Conservation (phyloP, 2,329 filamentous ascomycete species). For the Ophiocordyceps polyrhachis-furcata region DNA sequence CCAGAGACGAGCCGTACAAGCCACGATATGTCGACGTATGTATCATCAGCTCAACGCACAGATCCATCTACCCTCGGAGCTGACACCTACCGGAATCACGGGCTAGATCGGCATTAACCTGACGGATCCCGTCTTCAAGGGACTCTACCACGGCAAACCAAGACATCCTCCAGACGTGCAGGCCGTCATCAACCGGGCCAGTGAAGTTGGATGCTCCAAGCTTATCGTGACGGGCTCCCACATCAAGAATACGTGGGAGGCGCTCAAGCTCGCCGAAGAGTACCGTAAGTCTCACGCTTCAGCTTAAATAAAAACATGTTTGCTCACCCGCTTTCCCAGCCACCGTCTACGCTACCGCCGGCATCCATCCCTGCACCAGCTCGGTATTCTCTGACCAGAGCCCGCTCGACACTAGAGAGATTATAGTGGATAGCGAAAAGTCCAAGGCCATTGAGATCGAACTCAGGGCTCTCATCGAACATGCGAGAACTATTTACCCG, state of each 20-base stretch:
- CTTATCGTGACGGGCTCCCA: slow-evolving; percentile 90
- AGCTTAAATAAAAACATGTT: neutral
- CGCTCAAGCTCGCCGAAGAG: slow-evolving; percentile 51
- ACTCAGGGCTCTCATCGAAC: slow-evolving; percentile 44
- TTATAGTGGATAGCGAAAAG: slow-evolving; percentile 22
- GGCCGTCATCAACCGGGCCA: slow-evolving; percentile 61
- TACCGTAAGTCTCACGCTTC: slow-evolving; percentile 40
- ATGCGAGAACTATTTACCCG: slow-evolving; percentile 29
- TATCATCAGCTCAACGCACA: neutral
- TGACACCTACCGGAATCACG: slow-evolving; percentile 1
- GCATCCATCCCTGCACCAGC: slow-evolving; percentile 83
- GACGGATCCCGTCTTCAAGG: slow-evolving; percentile 76
- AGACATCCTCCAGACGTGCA: slow-evolving; percentile 54
- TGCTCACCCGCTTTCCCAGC: slow-evolving; percentile 17
- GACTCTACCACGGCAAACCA: slow-evolving; percentile 64
- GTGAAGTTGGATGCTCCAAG: slow-evolving; percentile 64
- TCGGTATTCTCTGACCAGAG: slow-evolving; percentile 47
- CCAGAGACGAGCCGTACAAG: slow-evolving; percentile 11
- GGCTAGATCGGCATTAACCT: slow-evolving; percentile 80
- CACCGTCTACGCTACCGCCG: slow-evolving; percentile 74
- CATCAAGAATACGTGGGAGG: slow-evolving; percentile 56
- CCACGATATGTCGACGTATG: slow-evolving; percentile 46
- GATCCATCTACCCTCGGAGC: neutral
- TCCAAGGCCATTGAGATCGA: slow-evolving; percentile 33
- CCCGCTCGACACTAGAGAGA: slow-evolving; percentile 28